Conservation (phyloP, 352 stramenopile species). For the Pythium rhizo-oryzae region DNA sequence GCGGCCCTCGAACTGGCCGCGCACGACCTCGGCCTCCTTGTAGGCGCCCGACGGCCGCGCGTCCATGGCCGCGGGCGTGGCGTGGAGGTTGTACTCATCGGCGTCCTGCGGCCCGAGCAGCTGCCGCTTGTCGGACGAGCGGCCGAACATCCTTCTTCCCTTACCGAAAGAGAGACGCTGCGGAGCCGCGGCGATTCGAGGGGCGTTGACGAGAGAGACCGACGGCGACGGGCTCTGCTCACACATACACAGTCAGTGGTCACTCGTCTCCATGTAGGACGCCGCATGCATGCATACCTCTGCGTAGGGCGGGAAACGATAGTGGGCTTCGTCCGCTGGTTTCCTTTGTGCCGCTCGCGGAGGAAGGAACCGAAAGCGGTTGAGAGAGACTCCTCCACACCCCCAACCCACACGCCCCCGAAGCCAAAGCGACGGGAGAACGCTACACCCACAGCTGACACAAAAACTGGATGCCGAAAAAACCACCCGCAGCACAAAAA, state of each 20-base stretch:
- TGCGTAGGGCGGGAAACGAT: conserved; percentile 23
- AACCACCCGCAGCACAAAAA: conserved; percentile 9
- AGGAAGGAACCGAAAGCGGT: not conserved
- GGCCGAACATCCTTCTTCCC: conserved; percentile 45
- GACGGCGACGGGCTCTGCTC: conserved; percentile 13
- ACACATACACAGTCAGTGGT: not conserved
- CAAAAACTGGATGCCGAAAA: conserved; percentile 17
- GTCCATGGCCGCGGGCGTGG: conserved; percentile 53
- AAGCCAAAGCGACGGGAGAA: not conserved
- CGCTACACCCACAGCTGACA: conserved; percentile 8
- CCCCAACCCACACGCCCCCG: not conserved
- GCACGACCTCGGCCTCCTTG: conserved; percentile 66
- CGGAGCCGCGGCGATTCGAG: not conserved
- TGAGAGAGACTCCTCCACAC: conserved; percentile 4
- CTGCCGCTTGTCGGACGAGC: conserved; percentile 42
- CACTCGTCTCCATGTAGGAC: not conserved
- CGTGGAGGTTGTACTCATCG: conserved; percentile 69
- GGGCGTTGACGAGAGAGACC: conserved; percentile 28
- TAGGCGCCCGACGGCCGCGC: conserved; percentile 21
- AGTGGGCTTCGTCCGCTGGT: conserved; percentile 13
- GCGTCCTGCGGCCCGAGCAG: conserved; percentile 34
- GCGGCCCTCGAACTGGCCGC: conserved; percentile 34
- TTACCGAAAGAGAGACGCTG: not conserved
- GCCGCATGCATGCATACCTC: conserved; percentile 19
- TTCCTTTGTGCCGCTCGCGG: conserved; percentile 9